Evolutionary conservation across 2,329 filamentous ascomycete genomes (phyloP), one percentile per base, ranked within the genome.

Genomic region (Cytospora piceicola): DNA sequence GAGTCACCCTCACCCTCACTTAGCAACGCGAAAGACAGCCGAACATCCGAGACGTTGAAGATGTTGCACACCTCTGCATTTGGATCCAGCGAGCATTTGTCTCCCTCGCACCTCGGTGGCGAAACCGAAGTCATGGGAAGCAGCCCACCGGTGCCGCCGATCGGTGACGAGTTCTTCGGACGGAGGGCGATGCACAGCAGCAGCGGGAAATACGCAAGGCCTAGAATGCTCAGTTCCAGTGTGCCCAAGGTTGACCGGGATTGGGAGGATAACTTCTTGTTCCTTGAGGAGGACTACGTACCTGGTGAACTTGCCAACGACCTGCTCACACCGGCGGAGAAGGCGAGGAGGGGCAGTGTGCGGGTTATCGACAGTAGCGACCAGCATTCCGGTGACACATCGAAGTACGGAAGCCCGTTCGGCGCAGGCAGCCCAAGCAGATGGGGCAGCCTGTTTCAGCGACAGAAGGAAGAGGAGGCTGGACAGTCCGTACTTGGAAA

Each of bases 251-350:
- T 72, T 30, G 86, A 89, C 69, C 82, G 82, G 64, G 87, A 89
- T 71, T 89, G 87, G 87, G 85, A 88, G 58, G 76, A 82, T 64
- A 83, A 85, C 64, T 95, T 96, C 72, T 86, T 90, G 34, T 94
- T 95, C 71, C 73, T 81, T 72, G 92, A 96, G 75, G 94, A 96
- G 73, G 93, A 96, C 73, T 92, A 95, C 72, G 83, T 98, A 12
- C 95, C 94, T 0, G 90, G 86, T 67, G 85, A 87, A 65, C 78
- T 90, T 42, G 86, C 76, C 9, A 77, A 88, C 71, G 88, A 90
- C 67, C 80, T 90, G 17, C 77, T 90, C 70, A 90, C 88, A 4
- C 87, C 88, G 1, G 85, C 86, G 17, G 88, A 90, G 73, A 89
- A 90, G 74, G 88, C 87, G 14, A 81, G 88, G 14, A 79, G 88